Percentiles rank a stretch among this genome's conserved stretches.
Evolutionary conservation across 352 stramenopile species (phyloP).

Genomic region (Phytophthora litchii): DNA sequence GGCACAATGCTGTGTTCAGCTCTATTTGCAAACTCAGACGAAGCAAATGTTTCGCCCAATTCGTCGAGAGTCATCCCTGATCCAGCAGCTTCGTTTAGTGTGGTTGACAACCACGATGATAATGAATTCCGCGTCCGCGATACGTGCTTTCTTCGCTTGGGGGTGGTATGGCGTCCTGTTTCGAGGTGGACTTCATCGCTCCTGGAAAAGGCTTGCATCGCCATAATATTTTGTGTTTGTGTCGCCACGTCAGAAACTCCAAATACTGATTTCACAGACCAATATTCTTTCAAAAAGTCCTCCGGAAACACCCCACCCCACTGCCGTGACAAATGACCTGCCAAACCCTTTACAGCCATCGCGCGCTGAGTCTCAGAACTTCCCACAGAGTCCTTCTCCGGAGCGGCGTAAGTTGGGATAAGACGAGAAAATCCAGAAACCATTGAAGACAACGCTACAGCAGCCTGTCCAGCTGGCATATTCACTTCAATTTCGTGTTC

Average conservation of each 20-base stretch:
- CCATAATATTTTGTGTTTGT: slow-evolving; percentile 31
- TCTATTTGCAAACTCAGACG: slow-evolving; percentile 14
- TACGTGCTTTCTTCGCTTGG: slow-evolving; percentile 14
- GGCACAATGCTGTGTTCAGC: neutral
- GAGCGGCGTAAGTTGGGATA: slow-evolving; percentile 44
- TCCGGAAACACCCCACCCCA: slow-evolving; percentile 58
- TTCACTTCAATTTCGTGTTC: slow-evolving; percentile 73
- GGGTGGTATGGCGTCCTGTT: neutral
- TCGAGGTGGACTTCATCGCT: slow-evolving; percentile 5
- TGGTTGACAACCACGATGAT: slow-evolving; percentile 25
- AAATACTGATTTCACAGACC: slow-evolving; percentile 67
- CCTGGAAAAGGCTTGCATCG: slow-evolving; percentile 55
- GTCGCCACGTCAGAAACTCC: slow-evolving; percentile 25
- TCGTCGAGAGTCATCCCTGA: slow-evolving; percentile 34
- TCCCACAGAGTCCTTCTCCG: slow-evolving; percentile 16
- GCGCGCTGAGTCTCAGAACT: slow-evolving; percentile 35
- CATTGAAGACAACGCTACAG: slow-evolving; percentile 61
- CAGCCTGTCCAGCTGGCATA: slow-evolving; percentile 49
- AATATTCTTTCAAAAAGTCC: slow-evolving; percentile 79
- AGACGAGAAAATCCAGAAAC: slow-evolving; percentile 50
- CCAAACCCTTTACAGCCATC: slow-evolving; percentile 69
- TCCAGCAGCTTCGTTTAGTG: slow-evolving; percentile 24
- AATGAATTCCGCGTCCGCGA: slow-evolving; percentile 10
- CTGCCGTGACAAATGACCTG: slow-evolving; percentile 59
- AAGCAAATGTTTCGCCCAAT: slow-evolving; percentile 24